These are phyloP conservation scores for Fennellomyces sp. DNA, from an alignment of 371 early-diverging fungal species.

Conservation along the genomic window DNA sequence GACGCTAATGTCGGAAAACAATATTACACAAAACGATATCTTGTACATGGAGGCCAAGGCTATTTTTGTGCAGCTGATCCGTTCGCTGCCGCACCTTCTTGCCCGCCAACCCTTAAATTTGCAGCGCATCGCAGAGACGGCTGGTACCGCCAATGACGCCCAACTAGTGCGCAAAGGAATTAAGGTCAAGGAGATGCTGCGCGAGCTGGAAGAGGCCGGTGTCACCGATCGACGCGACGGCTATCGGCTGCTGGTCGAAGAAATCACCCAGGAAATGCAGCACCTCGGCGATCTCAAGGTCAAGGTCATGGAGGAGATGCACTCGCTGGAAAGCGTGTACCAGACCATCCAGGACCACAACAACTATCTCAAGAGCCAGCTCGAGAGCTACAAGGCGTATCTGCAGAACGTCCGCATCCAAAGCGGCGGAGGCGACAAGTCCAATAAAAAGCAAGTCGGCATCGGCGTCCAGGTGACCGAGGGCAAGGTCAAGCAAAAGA, in stretches of 20 bases:
- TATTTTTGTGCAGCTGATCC: slow-evolving; percentile 89
- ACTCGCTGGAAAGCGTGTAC: slow-evolving; percentile 81
- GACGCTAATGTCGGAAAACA: slow-evolving; percentile 76
- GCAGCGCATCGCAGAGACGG: slow-evolving; percentile 79
- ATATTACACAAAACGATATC: slow-evolving; percentile 89
- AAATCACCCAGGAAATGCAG: slow-evolving; percentile 83
- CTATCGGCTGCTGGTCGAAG: slow-evolving; percentile 83
- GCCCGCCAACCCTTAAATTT: slow-evolving; percentile 54
- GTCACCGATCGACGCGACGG: slow-evolving; percentile 80
- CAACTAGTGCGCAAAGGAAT: slow-evolving; percentile 88
- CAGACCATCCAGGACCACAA: slow-evolving; percentile 94
- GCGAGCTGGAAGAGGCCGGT: slow-evolving; percentile 79
- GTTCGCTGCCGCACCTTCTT: slow-evolving; percentile 70
- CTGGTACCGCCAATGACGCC: slow-evolving; percentile 86
- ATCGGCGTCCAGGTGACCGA: slow-evolving; percentile 52
- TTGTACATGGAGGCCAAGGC: slow-evolving; percentile 95
- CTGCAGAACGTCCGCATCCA: slow-evolving; percentile 93
- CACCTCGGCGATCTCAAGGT: slow-evolving; percentile 91
- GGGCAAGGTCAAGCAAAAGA: slow-evolving; percentile 32
- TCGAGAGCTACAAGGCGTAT: slow-evolving; percentile 94
- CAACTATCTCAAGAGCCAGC: slow-evolving; percentile 84
- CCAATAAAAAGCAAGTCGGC: slow-evolving; percentile 46
- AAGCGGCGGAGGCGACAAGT: slow-evolving; percentile 58
- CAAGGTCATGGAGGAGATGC: slow-evolving; percentile 79
- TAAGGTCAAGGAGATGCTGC: slow-evolving; percentile 91